These are phyloP conservation scores for Neurospora hispaniola DNA, from an alignment of 495 filamentous ascomycete species.

Conservation along the genomic window DNA sequence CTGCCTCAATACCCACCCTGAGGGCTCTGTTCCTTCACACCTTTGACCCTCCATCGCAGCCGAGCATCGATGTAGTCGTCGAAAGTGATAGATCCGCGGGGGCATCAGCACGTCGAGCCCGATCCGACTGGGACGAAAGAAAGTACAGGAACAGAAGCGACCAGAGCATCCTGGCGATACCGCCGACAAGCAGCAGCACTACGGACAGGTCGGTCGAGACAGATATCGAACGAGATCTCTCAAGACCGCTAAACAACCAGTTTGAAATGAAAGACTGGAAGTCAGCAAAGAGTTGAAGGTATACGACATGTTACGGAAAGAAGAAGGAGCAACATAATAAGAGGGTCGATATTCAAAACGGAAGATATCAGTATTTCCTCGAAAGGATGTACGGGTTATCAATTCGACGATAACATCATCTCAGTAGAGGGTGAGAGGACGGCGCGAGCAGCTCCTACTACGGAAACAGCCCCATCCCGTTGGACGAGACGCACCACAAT, in stretches of 20 bases:
- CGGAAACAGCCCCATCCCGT: not conserved
- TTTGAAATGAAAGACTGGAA: not conserved
- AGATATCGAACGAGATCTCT: not conserved
- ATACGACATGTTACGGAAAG: not conserved
- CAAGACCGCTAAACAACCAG: not conserved
- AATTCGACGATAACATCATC: not conserved
- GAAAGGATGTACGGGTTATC: not conserved
- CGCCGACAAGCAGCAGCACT: not conserved
- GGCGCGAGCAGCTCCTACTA: not conserved
- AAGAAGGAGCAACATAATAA: not conserved
- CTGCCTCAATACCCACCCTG: slow-evolving; percentile 26
- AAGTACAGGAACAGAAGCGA: not conserved
- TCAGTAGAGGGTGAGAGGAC: not conserved
- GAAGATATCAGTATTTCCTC: not conserved
- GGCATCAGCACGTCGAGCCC: not conserved
- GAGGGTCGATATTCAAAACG: not conserved
- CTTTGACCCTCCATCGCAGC: not conserved
- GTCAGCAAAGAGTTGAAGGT: not conserved
- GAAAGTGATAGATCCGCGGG: not conserved
- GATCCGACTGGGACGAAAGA: not conserved
- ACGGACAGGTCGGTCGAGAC: not conserved
- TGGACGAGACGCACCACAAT: not conserved
- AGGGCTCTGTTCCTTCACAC: slow-evolving; percentile 11
- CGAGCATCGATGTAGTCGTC: not conserved
- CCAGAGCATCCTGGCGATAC: not conserved